phyloP scores from a whole-genome alignment of 305 asterid species.

The Fraxinus velutina region DNA sequence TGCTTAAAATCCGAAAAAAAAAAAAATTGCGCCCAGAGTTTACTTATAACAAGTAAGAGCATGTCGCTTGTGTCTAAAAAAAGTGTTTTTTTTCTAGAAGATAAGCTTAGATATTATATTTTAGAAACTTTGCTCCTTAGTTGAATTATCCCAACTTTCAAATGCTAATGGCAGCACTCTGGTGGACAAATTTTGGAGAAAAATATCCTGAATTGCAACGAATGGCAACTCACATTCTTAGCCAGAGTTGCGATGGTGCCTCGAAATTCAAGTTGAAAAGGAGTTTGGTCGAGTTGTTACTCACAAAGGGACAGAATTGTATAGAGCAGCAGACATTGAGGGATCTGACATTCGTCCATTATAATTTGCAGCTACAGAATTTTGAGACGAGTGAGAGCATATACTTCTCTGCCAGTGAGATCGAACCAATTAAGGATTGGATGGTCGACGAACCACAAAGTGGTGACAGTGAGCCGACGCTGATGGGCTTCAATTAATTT shows the following conservation, averaged over 20 bases:
- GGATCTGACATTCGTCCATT: conserved; percentile 41
- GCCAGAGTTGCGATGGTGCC: conserved; percentile 62
- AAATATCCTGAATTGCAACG: conserved; percentile 52
- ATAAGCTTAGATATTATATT: not conserved
- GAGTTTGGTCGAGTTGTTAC: conserved; percentile 41
- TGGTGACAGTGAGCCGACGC: not conserved
- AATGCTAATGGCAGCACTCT: conserved; percentile 39
- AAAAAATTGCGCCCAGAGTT: not conserved
- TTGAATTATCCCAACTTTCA: not conserved
- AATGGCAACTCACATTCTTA: conserved; percentile 45
- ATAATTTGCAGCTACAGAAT: conserved; percentile 50
- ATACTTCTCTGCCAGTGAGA: conserved; percentile 11
- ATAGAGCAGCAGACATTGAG: conserved; percentile 31
- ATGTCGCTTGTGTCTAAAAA: not conserved
- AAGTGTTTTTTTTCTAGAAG: not conserved
- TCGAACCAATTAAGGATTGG: conserved; percentile 32
- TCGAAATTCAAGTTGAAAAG: conserved; percentile 44
- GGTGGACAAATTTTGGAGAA: conserved; percentile 62
- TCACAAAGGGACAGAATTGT: conserved; percentile 19
- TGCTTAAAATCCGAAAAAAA: not conserved
- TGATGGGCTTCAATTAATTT: not conserved
- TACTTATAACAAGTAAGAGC: not conserved
- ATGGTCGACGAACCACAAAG: conserved; percentile 13
- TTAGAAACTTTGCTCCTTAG: not conserved
- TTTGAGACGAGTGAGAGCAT: conserved; percentile 16